phyloP scores from a whole-genome alignment of 495 filamentous ascomycete genomes.

The Filosporella fistucella region DNA sequence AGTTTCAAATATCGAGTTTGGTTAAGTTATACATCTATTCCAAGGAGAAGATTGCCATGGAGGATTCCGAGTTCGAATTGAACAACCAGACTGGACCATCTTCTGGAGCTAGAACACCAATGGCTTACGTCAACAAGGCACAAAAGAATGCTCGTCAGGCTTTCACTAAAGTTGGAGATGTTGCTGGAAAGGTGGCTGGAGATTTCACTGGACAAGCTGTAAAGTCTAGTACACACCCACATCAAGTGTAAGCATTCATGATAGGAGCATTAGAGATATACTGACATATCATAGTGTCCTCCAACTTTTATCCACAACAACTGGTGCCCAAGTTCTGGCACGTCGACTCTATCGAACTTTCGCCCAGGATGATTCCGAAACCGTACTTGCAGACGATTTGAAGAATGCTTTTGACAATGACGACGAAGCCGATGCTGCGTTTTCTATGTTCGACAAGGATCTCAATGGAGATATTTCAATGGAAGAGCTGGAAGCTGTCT shows the following conservation, averaged over 20 bases:
- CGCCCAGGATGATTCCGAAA: conserved; percentile 66
- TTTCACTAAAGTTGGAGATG: conserved; percentile 77
- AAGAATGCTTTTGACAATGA: conserved; percentile 74
- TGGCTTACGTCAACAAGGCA: conserved; percentile 59
- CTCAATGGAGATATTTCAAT: conserved; percentile 96
- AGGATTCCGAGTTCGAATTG: conserved; percentile 68
- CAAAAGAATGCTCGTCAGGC: conserved; percentile 67
- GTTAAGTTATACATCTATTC: conserved; percentile 81
- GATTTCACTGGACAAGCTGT: conserved; percentile 84
- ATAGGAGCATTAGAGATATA: neutral
- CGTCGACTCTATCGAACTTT: conserved; percentile 92
- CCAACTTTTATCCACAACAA: conserved; percentile 65
- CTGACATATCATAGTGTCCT: conserved; percentile 39
- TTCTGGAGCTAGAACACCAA: conserved; percentile 65
- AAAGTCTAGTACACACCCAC: conserved; percentile 72
- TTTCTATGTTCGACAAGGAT: conserved; percentile 92
- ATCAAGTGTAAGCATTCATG: conserved; percentile 55
- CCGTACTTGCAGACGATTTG: conserved; percentile 71
- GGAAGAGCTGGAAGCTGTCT: conserved; percentile 90
- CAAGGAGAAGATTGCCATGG: conserved; percentile 63
- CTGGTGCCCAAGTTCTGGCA: conserved; percentile 80
- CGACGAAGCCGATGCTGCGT: conserved; percentile 89
- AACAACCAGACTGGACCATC: conserved; percentile 32
- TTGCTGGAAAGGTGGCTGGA: conserved; percentile 85
- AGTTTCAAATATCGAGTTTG: conserved; percentile 77